Percentiles rank a stretch among this genome's conserved stretches.
phyloP scores from a whole-genome alignment of 371 early-diverging fungal genomes.

The Lichtheimia ramosa region DNA sequence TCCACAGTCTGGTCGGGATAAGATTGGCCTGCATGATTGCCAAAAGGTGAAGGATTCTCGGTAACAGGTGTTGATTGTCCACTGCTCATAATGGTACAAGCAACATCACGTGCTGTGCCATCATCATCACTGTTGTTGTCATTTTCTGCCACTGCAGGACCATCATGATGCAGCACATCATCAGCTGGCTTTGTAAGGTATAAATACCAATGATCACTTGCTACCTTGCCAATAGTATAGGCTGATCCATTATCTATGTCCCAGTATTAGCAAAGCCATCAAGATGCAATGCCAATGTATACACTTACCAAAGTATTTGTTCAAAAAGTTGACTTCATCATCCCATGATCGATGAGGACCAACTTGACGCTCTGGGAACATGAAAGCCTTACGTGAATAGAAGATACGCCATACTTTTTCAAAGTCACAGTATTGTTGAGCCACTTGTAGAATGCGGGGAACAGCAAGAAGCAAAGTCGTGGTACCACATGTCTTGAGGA shows the following conservation, averaged over 20 bases:
- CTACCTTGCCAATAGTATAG: conserved; percentile 91
- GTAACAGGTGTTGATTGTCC: conserved; percentile 39
- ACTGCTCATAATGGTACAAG: conserved; percentile 14
- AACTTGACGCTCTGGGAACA: conserved; percentile 92
- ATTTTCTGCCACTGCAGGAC: not conserved
- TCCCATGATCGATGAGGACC: conserved; percentile 91
- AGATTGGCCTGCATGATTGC: conserved; percentile 31
- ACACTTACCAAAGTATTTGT: conserved; percentile 62
- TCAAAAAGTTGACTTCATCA: conserved; percentile 81
- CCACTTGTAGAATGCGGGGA: conserved; percentile 82
- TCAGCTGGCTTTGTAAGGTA: conserved; percentile 78
- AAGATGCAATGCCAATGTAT: too few species aligned
- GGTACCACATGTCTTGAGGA: conserved; percentile 97
- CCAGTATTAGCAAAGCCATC: not conserved
- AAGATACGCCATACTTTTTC: conserved; percentile 83
- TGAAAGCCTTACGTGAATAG: conserved; percentile 94
- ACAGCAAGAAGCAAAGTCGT: conserved; percentile 89
- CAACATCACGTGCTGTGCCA: conserved; percentile 5
- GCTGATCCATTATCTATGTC: conserved; percentile 69
- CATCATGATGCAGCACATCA: conserved; percentile 41
- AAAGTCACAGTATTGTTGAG: conserved; percentile 67
- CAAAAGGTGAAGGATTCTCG: conserved; percentile 43
- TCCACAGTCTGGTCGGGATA: conserved; percentile 89
- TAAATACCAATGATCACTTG: conserved; percentile 94
- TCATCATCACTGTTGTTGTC: not conserved